A percentile compares a stretch with the other conserved stretches of the same genome.
phyloP scores from a whole-genome alignment of 176 grass and related monocot species.

The Themeda triandra region DNA sequence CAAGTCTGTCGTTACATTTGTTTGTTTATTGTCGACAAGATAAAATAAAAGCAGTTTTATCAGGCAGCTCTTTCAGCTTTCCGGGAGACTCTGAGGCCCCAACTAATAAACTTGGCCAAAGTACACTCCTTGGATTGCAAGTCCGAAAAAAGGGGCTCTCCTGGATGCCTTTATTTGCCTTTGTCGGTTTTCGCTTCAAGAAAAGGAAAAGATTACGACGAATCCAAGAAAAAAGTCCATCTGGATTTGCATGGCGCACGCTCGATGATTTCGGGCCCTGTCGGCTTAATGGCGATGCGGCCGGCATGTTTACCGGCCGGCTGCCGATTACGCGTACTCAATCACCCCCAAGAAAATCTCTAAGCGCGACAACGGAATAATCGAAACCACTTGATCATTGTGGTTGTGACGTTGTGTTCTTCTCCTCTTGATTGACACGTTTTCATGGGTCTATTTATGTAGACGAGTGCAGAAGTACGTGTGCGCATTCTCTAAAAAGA shows the following conservation, averaged over 20 bases:
- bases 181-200: not conserved
- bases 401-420: not conserved
- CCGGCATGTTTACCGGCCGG: slow-evolving; percentile 39
- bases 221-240: slow-evolving; percentile 31
- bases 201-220: not conserved
- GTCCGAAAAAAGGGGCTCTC: not conserved
- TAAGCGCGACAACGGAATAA: not conserved
- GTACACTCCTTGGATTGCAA: slow-evolving; percentile 31
- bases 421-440: not conserved
- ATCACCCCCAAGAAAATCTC: not conserved
- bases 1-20: not conserved
- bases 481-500: not conserved
- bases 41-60: not conserved
- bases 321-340: not conserved
- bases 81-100: not conserved
- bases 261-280: slow-evolving; percentile 31
- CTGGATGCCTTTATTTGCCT: too few relatives aligned
- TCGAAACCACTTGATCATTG: not conserved
- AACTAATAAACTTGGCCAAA: slow-evolving; percentile 10
- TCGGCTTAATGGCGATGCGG: slow-evolving; percentile 27
- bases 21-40: not conserved
- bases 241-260: slow-evolving; percentile 14
- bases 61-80: not conserved
- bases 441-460: not conserved
- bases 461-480: not conserved